Evolutionary conservation across 2,329 filamentous ascomycete species (phyloP).

Genomic region (Fusarium sp.): DNA sequence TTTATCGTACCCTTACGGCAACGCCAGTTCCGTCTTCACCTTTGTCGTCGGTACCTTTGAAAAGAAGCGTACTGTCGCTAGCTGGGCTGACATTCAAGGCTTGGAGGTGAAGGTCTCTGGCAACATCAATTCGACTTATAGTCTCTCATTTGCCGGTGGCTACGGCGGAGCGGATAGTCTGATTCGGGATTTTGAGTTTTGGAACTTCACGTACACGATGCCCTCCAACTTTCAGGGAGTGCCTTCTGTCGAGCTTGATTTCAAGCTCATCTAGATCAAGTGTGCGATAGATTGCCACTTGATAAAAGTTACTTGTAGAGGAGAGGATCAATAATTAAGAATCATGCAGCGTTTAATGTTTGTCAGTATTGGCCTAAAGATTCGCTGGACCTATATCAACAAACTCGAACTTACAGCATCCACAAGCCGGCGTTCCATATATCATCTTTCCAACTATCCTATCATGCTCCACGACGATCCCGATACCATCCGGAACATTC

Average conservation of each 20-base stretch:
- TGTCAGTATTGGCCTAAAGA: too few relatives aligned
- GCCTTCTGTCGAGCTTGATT: not conserved
- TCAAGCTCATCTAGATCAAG: not conserved
- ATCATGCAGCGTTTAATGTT: too few relatives aligned
- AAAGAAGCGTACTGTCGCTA: conserved; percentile 53
- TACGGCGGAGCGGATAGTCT: conserved; percentile 32
- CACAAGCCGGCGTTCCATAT: not conserved
- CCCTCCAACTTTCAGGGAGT: conserved; percentile 28
- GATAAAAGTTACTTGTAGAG: accelerated
- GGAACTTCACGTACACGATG: conserved; percentile 57
- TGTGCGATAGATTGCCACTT: too few relatives aligned
- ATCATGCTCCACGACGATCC: not conserved
- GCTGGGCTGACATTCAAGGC: conserved; percentile 60
- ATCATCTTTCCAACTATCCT: not conserved
- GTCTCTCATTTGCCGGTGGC: conserved; percentile 50
- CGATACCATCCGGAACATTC: not conserved
- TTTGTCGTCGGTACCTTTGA: conserved; percentile 59
- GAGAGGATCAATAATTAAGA: not conserved
- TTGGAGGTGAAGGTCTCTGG: conserved; percentile 56
- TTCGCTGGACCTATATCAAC: not conserved
- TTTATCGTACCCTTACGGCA: conserved; percentile 64
- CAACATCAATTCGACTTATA: conserved; percentile 55
- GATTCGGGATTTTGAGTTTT: conserved; percentile 54
- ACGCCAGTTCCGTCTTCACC: conserved; percentile 58
- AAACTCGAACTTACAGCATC: not conserved